Evolutionary conservation across 2,329 filamentous ascomycete species (phyloP).

Genomic region (Diaporthe amygdali): DNA sequence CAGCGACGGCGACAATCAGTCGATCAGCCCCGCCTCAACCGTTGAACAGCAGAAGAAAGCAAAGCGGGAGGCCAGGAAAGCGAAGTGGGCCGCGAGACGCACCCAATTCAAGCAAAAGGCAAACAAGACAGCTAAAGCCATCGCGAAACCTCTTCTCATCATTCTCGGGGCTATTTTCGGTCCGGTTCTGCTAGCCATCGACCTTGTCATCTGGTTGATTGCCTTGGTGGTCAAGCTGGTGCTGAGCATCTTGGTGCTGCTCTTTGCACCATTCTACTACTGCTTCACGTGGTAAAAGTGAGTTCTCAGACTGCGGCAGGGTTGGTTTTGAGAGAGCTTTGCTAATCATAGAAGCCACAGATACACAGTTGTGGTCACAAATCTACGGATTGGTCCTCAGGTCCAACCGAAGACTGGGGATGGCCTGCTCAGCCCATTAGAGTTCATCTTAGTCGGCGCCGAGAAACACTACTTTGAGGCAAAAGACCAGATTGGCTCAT

Average conservation of each 20-base stretch:
- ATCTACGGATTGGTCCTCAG: no score
- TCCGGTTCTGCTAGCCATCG: background rate
- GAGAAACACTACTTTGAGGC: no score
- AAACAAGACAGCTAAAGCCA: background rate
- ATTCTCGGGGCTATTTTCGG: background rate
- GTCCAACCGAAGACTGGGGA: no score
- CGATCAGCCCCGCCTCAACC: background rate
- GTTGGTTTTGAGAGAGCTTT: no score
- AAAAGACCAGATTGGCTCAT: no score
- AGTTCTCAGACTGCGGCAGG: background rate
- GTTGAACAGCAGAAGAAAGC: background rate
- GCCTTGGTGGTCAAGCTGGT: background rate
- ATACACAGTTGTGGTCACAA: no score
- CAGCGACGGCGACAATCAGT: background rate
- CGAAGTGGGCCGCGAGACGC: background rate
- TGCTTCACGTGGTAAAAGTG: background rate
- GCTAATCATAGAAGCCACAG: no score
- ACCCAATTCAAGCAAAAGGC: background rate
- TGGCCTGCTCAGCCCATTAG: no score
- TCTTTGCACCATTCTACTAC: background rate
- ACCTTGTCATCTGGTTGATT: background rate
- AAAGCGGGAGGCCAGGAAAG: background rate
- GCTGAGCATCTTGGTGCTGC: background rate
- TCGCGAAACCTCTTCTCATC: no score
- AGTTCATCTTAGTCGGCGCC: no score